Base-by-base conservation (phyloP, 495 filamentous ascomycete species). In the Neurospora sp. region DNA sequence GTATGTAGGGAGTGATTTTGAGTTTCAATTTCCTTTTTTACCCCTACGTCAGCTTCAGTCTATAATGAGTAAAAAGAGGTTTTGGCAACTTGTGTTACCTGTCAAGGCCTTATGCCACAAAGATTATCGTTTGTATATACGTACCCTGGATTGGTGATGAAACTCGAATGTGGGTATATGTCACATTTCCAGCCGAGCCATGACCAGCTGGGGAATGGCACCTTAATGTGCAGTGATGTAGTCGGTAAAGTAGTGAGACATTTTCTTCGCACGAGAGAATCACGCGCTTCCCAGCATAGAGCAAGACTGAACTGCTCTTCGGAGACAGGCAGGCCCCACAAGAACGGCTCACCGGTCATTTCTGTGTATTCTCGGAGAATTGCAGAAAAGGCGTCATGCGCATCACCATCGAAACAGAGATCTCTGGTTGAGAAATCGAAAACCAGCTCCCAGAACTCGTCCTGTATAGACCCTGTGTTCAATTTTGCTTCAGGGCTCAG, bases 171-270 rank as follows among this genome's bases (percentile, higher is more conserved):
- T 19, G 0, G 11, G 0, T 0, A 0, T 59, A 59, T 59, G 1
- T 75, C 70, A 5, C 77, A 73, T 5, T 59, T 59, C 71, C 74
- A 79, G 7, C 71, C 72, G 5, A 79, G 42, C 77, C 77, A 79
- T 3, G 76, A 78, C 78, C 78, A 79, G 36, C 69, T 76, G 0
- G 78, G 76, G 19, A 10, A 78, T 39, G 3, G 73, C 71, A 37
- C 75, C 70, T 36, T 69, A 69, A 9, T 19, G 36, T 11, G 38
- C 1, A 9, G 69, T 5, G 24, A 42, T 19, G 48, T 59, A n/a
- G 48, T 59, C 5, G 48, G 48, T 28, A 59, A 10, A 8, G 48
- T 59, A 1, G 48, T 59, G 13, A 43, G 40, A 19, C 69, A 15
- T 10, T 71, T 36, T 24, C 78, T 38, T 37, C 66, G 54, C 38